Evolutionary conservation across 2,329 filamentous ascomycete species (phyloP).

Genomic region (Sclerotinia spermophila): DNA sequence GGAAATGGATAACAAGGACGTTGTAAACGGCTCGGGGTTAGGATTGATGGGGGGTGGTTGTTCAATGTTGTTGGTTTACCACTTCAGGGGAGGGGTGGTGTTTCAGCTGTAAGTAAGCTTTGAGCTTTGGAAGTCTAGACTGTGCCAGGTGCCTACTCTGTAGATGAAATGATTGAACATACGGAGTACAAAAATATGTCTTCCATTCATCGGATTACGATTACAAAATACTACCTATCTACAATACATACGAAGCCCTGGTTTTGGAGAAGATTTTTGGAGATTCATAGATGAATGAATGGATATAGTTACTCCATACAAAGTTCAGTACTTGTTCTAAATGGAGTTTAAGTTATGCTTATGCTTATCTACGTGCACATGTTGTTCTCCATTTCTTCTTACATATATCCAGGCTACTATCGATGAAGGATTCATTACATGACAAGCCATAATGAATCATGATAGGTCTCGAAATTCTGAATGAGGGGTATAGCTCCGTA

Average conservation of each 20-base stretch:
- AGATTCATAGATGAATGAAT: neutral
- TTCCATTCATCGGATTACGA: neutral
- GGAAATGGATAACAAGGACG: neutral
- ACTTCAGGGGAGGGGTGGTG: neutral
- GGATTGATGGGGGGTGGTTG: neutral
- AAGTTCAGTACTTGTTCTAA: neutral
- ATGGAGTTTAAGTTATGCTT: neutral
- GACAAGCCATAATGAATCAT: neutral
- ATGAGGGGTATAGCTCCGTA: neutral
- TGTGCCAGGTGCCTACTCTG: neutral
- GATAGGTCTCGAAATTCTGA: neutral
- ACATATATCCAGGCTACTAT: neutral
- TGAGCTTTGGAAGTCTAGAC: neutral
- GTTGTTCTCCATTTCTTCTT: neutral
- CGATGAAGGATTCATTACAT: neutral
- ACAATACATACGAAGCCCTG: neutral
- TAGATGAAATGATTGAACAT: neutral
- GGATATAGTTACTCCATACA: neutral
- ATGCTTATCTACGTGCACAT: neutral
- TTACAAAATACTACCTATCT: neutral
- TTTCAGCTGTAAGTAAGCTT: neutral
- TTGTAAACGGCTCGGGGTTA: neutral
- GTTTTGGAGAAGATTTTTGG: neutral
- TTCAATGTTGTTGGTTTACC: neutral
- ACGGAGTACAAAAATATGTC: neutral